Percentiles rank a stretch among this genome's conserved stretches.
Conservation (phyloP, 331 rosid genomes). For the Telfairia occidentalis region DNA sequence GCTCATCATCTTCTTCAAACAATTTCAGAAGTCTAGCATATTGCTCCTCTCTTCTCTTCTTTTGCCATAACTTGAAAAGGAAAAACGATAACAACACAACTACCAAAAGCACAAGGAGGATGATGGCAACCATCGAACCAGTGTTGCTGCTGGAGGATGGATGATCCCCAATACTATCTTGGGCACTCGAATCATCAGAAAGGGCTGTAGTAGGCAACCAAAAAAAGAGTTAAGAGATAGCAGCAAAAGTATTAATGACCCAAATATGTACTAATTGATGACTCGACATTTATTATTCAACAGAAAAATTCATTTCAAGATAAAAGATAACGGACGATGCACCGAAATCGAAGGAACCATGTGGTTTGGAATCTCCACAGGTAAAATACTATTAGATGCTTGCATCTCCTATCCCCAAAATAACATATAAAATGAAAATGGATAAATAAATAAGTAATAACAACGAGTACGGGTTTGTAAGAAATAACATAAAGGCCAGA, state of each 20-base stretch:
- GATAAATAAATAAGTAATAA: not conserved
- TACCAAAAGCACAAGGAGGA: slow-evolving; percentile 28
- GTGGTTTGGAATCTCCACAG: not conserved
- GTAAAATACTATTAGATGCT: not conserved
- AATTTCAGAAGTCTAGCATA: slow-evolving; percentile 69
- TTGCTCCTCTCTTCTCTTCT: slow-evolving; percentile 77
- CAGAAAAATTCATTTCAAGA: not conserved
- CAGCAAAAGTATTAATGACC: not conserved
- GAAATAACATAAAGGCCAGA: not conserved
- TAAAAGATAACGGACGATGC: not conserved
- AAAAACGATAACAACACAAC: slow-evolving; percentile 24
- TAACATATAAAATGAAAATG: not conserved
- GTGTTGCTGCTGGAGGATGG: slow-evolving; percentile 12
- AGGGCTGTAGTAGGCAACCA: slow-evolving; percentile 29
- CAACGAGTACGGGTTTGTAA: not conserved
- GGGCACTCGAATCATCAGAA: slow-evolving; percentile 33
- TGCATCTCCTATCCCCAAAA: not conserved
- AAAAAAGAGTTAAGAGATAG: not conserved
- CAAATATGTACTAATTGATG: not conserved
- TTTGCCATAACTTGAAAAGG: slow-evolving; percentile 65
- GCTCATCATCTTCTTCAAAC: slow-evolving; percentile 83
- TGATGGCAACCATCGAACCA: slow-evolving; percentile 25
- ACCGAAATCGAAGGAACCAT: not conserved
- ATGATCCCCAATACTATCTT: slow-evolving; percentile 13
- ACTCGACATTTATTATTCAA: not conserved